Conservation (phyloP, 495 filamentous ascomycete species). For the Chaetomium fimeti region DNA sequence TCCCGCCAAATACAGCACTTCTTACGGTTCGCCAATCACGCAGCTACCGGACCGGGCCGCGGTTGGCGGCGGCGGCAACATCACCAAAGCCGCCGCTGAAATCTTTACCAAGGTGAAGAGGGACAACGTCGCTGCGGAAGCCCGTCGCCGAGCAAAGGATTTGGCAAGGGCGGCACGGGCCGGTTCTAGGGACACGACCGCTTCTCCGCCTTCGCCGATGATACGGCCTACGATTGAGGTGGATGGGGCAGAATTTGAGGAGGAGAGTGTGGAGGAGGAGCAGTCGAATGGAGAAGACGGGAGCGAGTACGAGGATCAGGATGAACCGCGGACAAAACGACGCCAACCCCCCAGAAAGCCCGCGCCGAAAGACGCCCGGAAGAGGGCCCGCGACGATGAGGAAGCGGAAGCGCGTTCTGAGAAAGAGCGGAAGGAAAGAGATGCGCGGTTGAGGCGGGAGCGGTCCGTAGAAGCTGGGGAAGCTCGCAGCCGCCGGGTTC, state of each 20-base stretch:
- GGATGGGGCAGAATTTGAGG: slow-evolving; percentile 7
- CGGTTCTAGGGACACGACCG: neutral
- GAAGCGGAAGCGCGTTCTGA: slow-evolving; percentile 24
- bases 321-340: neutral
- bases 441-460: slow-evolving; percentile 17
- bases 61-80: slow-evolving; percentile 20
- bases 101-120: slow-evolving; percentile 22
- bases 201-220: neutral
- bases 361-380: slow-evolving; percentile 14
- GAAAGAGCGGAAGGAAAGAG: slow-evolving; percentile 24
- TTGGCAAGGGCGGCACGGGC: slow-evolving; percentile 8
- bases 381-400: slow-evolving; percentile 26
- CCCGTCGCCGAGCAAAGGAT: slow-evolving; percentile 7
- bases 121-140: slow-evolving; percentile 26
- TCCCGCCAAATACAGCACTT: slow-evolving; percentile 34
- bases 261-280: slow-evolving; percentile 12
- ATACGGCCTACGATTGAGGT: slow-evolving; percentile 1
- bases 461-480: slow-evolving; percentile 23
- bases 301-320: slow-evolving; percentile 1
- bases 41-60: slow-evolving; percentile 26
- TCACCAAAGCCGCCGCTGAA: slow-evolving; percentile 23
- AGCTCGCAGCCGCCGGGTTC: neutral
- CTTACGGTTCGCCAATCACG: slow-evolving; percentile 34
- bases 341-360: neutral
- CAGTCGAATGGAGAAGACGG: neutral